These are phyloP conservation scores for Lathyrus sativus DNA, from an alignment of 306 rosid genomes.

Conservation along the genomic window DNA sequence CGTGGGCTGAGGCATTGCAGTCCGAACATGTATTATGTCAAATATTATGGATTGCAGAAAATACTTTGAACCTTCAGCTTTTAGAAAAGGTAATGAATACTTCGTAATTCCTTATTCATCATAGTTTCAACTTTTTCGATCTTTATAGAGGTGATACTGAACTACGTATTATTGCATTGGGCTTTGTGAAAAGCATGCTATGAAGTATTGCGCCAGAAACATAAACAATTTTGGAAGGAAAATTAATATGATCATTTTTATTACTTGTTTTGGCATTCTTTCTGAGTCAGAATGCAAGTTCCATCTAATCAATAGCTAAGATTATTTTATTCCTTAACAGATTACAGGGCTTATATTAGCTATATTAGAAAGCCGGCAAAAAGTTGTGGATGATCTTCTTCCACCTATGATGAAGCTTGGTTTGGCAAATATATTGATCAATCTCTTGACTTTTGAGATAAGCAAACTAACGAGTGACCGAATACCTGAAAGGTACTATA, in stretches of 20 bases:
- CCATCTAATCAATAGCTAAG: constrained; percentile 36
- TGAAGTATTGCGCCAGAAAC: constrained; percentile 19
- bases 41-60: constrained; percentile 83
- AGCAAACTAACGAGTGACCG: constrained; percentile 59
- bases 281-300: constrained; percentile 21
- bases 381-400: constrained; percentile 60
- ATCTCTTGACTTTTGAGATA: constrained; percentile 70
- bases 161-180: not conserved
- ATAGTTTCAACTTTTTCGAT: constrained; percentile 12
- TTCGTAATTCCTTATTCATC: constrained; percentile 19
- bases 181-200: constrained; percentile 16
- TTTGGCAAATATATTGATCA: constrained; percentile 64
- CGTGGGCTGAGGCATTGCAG: constrained; percentile 72
- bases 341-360: constrained; percentile 71
- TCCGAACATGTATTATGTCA: constrained; percentile 62
- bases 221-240: constrained; percentile 6
- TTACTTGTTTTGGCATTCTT: constrained; percentile 26
- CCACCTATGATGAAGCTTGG: constrained; percentile 79
- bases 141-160: not conserved
- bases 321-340: constrained; percentile 51
- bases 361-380: constrained; percentile 64
- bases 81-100: constrained; percentile 70
- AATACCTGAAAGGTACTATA: constrained; percentile 72
- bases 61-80: constrained; percentile 76
- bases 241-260: constrained; percentile 2